These are phyloP conservation scores for Pseudocercospora cruenta DNA, from an alignment of 2,329 filamentous ascomycete genomes.

Conservation along the genomic window DNA sequence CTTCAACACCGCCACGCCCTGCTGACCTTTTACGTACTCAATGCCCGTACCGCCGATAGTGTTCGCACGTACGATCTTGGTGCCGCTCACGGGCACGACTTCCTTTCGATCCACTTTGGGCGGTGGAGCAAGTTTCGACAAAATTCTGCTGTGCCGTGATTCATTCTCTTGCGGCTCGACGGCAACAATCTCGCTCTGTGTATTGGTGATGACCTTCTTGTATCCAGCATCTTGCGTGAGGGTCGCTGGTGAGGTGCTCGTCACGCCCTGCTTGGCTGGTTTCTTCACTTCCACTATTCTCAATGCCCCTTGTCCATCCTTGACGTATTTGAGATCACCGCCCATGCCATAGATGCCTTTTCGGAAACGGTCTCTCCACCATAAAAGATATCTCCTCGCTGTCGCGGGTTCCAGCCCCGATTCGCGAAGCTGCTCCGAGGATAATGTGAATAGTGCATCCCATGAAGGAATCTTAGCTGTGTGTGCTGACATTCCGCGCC, in stretches of 20 bases:
- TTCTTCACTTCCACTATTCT: slow-evolving; percentile 57
- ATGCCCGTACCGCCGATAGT: slow-evolving; percentile 77
- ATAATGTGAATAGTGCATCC: slow-evolving; percentile 85
- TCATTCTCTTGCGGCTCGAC: background rate
- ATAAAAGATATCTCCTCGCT: slow-evolving; percentile 78
- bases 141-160: slow-evolving; percentile 27
- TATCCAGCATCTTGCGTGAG: slow-evolving; percentile 59
- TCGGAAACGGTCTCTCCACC: slow-evolving; percentile 85
- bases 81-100: slow-evolving; percentile 56
- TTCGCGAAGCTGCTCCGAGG: slow-evolving; percentile 75
- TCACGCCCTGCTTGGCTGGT: slow-evolving; percentile 10
- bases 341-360: slow-evolving; percentile 77
- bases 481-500: slow-evolving; percentile 81
- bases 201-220: slow-evolving; percentile 64
- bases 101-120: slow-evolving; percentile 40
- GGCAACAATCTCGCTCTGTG: slow-evolving; percentile 44
- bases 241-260: slow-evolving; percentile 43
- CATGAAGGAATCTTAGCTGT: slow-evolving; percentile 85
- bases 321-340: slow-evolving; percentile 78
- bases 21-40: slow-evolving; percentile 65
- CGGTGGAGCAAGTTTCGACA: slow-evolving; percentile 35
- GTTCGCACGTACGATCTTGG: slow-evolving; percentile 69
- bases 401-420: slow-evolving; percentile 86
- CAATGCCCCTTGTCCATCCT: slow-evolving; percentile 62
- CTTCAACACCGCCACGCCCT: slow-evolving; percentile 66